phyloP scores from a whole-genome alignment of 2,329 filamentous ascomycete genomes.

The Trichophyton verrucosum region DNA sequence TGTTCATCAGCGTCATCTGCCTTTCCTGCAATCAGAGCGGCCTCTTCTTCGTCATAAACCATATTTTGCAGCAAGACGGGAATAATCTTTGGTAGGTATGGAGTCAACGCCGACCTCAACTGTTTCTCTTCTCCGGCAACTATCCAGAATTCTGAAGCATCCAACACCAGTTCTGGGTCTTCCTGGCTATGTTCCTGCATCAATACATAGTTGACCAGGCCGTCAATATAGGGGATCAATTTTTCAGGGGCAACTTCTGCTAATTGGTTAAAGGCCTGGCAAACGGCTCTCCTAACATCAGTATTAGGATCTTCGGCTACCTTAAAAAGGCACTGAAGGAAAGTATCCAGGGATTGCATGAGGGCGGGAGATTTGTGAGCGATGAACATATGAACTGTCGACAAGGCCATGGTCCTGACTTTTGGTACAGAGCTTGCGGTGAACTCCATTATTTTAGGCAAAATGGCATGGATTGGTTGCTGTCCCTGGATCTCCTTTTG shows the following conservation, averaged over 20 bases:
- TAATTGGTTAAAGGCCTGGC: constrained; percentile 80
- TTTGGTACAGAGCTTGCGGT: constrained; percentile 63
- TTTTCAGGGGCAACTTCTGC: constrained; percentile 86
- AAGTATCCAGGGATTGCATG: constrained; percentile 63
- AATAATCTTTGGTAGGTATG: constrained; percentile 71
- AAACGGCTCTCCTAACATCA: constrained; percentile 85
- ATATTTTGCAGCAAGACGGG: constrained; percentile 87
- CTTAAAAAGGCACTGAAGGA: constrained; percentile 71
- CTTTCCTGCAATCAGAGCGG: constrained; percentile 68
- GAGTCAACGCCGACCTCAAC: constrained; percentile 61
- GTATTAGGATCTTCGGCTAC: constrained; percentile 63
- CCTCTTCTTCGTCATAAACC: constrained; percentile 93
- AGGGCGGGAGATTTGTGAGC: constrained; percentile 72
- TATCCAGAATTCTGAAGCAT: constrained; percentile 96
- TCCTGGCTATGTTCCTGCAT: constrained; percentile 69
- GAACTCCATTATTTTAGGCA: constrained; percentile 82
- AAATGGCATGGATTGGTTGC: constrained; percentile 72
- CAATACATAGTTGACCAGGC: constrained; percentile 86
- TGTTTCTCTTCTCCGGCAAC: constrained; percentile 78
- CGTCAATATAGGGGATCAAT: constrained; percentile 73
- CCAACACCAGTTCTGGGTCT: constrained; percentile 80
- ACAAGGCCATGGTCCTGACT: constrained; percentile 67
- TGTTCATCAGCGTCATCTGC: constrained; percentile 85
- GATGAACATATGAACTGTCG: constrained; percentile 83
- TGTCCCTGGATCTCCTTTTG: constrained; percentile 82